These are phyloP conservation scores for Macrolepiota albuminosa DNA, from an alignment of 768 basidiomycete species.

Conservation along the genomic window DNA sequence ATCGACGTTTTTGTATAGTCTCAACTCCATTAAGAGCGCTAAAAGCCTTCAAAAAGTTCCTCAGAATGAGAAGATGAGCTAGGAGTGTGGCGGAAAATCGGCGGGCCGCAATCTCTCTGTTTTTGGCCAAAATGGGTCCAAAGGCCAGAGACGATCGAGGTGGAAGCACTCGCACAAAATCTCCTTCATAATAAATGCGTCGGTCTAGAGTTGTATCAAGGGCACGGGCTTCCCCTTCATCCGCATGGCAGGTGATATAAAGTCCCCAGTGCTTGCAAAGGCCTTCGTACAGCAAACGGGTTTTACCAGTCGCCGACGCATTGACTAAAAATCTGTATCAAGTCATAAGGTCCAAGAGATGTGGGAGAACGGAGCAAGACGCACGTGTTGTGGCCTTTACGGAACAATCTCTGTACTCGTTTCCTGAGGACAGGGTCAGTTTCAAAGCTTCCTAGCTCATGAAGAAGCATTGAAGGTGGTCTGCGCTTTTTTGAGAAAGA, in stretches of 20 bases:
- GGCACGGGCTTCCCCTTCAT: background rate
- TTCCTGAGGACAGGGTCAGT: background rate
- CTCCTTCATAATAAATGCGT: background rate
- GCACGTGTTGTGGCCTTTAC: background rate
- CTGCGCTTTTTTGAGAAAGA: background rate
- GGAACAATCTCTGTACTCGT: background rate
- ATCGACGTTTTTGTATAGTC: background rate
- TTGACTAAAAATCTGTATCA: slow-evolving; percentile 1
- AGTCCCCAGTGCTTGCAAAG: no score
- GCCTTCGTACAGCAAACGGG: background rate
- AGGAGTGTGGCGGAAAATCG: background rate
- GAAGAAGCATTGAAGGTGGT: slow-evolving; percentile 1
- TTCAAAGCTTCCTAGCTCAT: background rate
- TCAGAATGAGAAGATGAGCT: background rate
- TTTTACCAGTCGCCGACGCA: slow-evolving; percentile 5
- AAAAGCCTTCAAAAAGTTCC: background rate
- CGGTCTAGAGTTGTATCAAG: background rate
- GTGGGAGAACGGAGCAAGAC: background rate
- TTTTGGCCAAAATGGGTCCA: background rate
- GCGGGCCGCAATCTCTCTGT: background rate
- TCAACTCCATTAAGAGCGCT: background rate
- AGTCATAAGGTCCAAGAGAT: background rate
- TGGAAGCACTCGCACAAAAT: background rate
- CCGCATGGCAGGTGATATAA: background rate
- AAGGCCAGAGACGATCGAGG: background rate